phyloP scores from a whole-genome alignment of 1,284 basidiomycete species.

The Boletus mariae region DNA sequence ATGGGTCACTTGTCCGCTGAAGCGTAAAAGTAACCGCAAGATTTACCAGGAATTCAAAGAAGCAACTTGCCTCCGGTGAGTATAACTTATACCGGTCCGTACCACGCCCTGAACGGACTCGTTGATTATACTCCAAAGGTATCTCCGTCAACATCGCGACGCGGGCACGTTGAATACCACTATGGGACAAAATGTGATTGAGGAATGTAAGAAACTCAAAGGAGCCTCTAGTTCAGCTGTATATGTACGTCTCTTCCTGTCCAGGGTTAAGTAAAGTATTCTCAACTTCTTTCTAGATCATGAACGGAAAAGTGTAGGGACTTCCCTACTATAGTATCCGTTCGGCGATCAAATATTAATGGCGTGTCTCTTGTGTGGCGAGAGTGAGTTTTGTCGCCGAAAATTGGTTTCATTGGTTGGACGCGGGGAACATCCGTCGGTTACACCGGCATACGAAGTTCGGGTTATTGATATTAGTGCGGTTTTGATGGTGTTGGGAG shows the following conservation, averaged over 20 bases:
- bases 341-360: background rate
- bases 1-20: background rate
- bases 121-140: slow-evolving; percentile 34
- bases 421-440: background rate
- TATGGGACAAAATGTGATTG: slow-evolving; percentile 50
- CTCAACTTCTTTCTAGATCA: slow-evolving; percentile 14
- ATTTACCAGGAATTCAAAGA: slow-evolving; percentile 75
- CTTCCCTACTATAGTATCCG: background rate
- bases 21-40: slow-evolving; percentile 75
- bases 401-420: background rate
- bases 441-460: background rate
- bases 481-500: background rate
- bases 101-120: background rate
- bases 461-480: background rate
- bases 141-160: slow-evolving; percentile 52
- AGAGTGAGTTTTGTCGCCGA: background rate
- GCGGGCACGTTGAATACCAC: slow-evolving; percentile 46
- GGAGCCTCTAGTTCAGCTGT: slow-evolving; percentile 37
- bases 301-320: slow-evolving; percentile 20
- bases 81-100: background rate
- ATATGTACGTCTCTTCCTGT: slow-evolving; percentile 18
- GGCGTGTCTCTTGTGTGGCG: background rate
- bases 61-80: slow-evolving; percentile 64
- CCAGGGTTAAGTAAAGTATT: background rate
- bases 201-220: slow-evolving; percentile 64